phyloP scores from a whole-genome alignment of 441 rosid genomes.

The Sinapis alba region DNA sequence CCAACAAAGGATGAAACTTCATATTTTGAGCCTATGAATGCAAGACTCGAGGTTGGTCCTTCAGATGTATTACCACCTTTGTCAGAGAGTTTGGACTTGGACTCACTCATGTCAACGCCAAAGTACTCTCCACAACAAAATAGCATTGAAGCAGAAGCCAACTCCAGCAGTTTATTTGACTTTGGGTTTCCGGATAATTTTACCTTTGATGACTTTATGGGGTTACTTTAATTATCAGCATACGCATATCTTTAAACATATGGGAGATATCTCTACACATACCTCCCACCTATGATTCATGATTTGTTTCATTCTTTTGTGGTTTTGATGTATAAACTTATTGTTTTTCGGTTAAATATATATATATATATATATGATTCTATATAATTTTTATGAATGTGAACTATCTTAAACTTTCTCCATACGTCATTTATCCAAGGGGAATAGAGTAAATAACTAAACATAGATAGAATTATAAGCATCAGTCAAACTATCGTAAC shows the following conservation, averaged over 20 bases:
- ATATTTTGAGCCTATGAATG: slow-evolving; percentile 5
- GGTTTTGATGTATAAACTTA: slow-evolving; percentile 5
- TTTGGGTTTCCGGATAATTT: slow-evolving; percentile 73
- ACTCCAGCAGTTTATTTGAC: slow-evolving; percentile 67
- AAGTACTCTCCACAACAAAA: slow-evolving; percentile 52
- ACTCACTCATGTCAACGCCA: slow-evolving; percentile 48
- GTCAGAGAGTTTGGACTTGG: slow-evolving; percentile 48
- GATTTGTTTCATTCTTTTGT: slow-evolving; percentile 32
- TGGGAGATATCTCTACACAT: slow-evolving; percentile 25
- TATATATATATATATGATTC: not conserved
- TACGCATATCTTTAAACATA: not conserved
- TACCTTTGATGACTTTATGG: slow-evolving; percentile 61
- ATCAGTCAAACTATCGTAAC: not conserved
- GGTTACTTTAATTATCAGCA: slow-evolving; percentile 25
- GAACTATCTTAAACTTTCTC: not conserved
- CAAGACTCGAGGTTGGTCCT: slow-evolving; percentile 1
- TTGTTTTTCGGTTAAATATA: not conserved
- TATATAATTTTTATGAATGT: not conserved
- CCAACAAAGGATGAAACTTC: slow-evolving; percentile 18
- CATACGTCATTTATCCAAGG: not conserved
- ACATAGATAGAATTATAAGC: not conserved
- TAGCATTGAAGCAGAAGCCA: slow-evolving; percentile 64
- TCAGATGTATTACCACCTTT: slow-evolving; percentile 14
- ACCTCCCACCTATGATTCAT: not conserved
- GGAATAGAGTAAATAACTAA: not conserved